Conservation (phyloP, 2,329 filamentous ascomycete genomes). For the Colletotrichum sp. region DNA sequence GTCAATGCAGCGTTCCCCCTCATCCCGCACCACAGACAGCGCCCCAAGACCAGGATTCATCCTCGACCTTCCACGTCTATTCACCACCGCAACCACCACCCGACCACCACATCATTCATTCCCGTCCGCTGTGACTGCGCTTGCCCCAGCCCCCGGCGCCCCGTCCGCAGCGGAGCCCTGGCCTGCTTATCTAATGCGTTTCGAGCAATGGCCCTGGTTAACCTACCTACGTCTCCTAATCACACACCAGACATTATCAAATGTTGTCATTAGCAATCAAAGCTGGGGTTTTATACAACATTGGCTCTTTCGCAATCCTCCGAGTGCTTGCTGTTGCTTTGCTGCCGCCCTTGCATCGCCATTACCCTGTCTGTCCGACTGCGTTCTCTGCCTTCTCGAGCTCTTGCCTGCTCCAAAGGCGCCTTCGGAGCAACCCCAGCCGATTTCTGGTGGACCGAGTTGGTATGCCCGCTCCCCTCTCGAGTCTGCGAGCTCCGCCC, state of each 20-base stretch:
- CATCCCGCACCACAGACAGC: not conserved
- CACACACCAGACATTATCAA: slow-evolving; percentile 31
- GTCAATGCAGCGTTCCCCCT: not conserved
- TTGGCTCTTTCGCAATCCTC: slow-evolving; percentile 4
- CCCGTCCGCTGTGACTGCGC: not conserved
- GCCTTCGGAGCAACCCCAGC: slow-evolving; percentile 14
- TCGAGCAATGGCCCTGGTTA: slow-evolving; percentile 25
- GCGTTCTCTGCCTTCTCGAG: not conserved
- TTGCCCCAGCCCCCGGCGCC: not conserved
- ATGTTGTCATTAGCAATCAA: slow-evolving; percentile 35
- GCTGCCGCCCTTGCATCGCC: not conserved
- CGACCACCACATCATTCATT: not conserved
- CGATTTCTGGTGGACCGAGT: slow-evolving; percentile 20
- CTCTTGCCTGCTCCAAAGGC: slow-evolving; percentile 1
- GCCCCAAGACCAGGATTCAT: not conserved
- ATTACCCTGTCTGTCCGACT: not conserved
- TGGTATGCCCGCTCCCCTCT: slow-evolving; percentile 21
- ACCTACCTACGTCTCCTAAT: slow-evolving; percentile 31
- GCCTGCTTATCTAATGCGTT: slow-evolving; percentile 28
- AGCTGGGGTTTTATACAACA: slow-evolving; percentile 8
- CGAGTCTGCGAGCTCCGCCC: not conserved
- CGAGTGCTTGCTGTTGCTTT: not conserved
- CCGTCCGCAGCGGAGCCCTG: slow-evolving; percentile 15
- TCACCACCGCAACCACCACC: not conserved
- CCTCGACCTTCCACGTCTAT: not conserved